Percentiles rank a stretch among this genome's conserved stretches.
phyloP scores from a whole-genome alignment of 148 eudicot genomes.

The Pouteria glomerata region DNA sequence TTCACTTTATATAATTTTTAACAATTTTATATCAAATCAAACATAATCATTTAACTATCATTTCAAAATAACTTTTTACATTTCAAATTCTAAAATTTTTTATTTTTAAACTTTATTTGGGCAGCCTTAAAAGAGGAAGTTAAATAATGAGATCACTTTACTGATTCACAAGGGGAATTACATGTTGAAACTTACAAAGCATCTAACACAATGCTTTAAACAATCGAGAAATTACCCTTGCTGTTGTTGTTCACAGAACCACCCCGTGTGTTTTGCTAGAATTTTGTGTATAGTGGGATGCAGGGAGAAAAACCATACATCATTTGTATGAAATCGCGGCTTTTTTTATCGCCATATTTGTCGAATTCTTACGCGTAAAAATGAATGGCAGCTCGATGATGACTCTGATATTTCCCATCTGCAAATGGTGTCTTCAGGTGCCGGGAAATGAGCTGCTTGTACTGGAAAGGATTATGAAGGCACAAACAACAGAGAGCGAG shows the following conservation, averaged over 20 bases:
- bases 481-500: slow-evolving; percentile 96
- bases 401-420: background rate
- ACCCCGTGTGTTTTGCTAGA: background rate
- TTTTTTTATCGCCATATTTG: background rate
- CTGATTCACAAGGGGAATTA: too few relatives aligned
- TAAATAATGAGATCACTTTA: too few relatives aligned
- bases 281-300: background rate
- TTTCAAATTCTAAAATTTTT: too few relatives aligned
- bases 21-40: too few relatives aligned
- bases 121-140: too few relatives aligned
- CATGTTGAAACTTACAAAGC: too few relatives aligned
- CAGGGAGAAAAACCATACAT: slow-evolving; percentile 7
- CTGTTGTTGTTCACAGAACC: slow-evolving; percentile 1
- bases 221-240: background rate
- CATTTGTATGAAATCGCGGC: background rate
- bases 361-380: background rate
- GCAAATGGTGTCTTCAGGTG: slow-evolving; percentile 28
- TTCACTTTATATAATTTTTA: too few relatives aligned
- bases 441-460: slow-evolving; percentile 62
- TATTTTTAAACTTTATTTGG: too few relatives aligned
- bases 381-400: background rate
- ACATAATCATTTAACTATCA: too few relatives aligned
- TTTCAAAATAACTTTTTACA: too few relatives aligned
- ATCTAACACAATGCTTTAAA: background rate
- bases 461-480: slow-evolving; percentile 89